phyloP scores from a whole-genome alignment of 371 early-diverging fungal species.

The Actinomucor elegans region DNA sequence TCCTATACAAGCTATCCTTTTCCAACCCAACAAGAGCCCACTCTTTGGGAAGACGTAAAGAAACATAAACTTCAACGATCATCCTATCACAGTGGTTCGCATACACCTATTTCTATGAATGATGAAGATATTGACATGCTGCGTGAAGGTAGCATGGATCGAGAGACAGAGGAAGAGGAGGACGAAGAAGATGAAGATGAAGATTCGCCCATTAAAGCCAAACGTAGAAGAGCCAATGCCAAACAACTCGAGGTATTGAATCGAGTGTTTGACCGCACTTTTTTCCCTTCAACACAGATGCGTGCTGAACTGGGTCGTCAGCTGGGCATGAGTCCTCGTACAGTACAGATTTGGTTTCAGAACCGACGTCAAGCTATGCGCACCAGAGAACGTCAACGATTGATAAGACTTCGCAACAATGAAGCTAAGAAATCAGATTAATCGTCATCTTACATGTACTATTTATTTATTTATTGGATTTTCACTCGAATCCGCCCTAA shows the following conservation, averaged over 20 bases:
- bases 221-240: constrained; percentile 53
- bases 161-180: constrained; percentile 1
- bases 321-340: constrained; percentile 81
- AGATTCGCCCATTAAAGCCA: constrained; percentile 40
- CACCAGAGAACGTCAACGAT: constrained; percentile 52
- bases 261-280: constrained; percentile 58
- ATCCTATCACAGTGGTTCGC: not conserved
- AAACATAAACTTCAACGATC: not conserved
- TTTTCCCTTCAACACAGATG: constrained; percentile 72
- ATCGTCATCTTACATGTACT: not conserved
- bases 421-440: constrained; percentile 8
- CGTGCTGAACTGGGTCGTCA: constrained; percentile 84
- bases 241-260: constrained; percentile 56
- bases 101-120: constrained; percentile 10
- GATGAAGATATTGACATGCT: constrained; percentile 6
- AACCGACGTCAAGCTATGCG: constrained; percentile 80
- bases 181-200: constrained; percentile 25
- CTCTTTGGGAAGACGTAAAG: constrained; percentile 16
- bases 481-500: not conserved
- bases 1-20: constrained; percentile 32
- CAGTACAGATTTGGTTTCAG: constrained; percentile 97
- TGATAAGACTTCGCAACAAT: constrained; percentile 26
- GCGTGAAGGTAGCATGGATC: not conserved
- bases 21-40: not conserved
- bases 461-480: not conserved